Evolutionary conservation across 805 yeast species (phyloP).

Genomic region (Wickerhamiella sergipiensis): DNA sequence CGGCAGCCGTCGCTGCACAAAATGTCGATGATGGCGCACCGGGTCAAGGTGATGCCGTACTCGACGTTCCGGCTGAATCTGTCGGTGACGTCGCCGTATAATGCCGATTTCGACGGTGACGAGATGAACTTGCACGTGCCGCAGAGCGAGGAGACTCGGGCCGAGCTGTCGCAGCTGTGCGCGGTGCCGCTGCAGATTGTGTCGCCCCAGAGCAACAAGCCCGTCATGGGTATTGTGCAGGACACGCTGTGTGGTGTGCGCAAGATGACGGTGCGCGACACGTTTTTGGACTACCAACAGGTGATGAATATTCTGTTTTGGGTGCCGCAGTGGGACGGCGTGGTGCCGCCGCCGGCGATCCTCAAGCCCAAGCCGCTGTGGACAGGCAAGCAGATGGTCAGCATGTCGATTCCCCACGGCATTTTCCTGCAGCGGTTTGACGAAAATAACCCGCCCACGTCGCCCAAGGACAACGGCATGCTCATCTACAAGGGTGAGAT

Average conservation of each 20-base stretch:
- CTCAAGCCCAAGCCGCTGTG: conserved; percentile 90
- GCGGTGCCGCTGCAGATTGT: conserved; percentile 97
- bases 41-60: conserved; percentile 95
- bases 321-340: conserved; percentile 99
- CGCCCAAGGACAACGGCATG: conserved; percentile 94
- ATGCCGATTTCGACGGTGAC: conserved; percentile 99
- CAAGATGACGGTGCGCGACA: conserved; percentile 86
- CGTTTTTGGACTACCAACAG: conserved; percentile 78
- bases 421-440: conserved; percentile 89
- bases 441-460: conserved; percentile 66
- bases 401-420: conserved; percentile 90
- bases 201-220: conserved; percentile 96
- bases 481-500: conserved; percentile 89
- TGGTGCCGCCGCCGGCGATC: conserved; percentile 89
- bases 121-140: conserved; percentile 99
- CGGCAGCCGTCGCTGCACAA: conserved; percentile 97
- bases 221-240: conserved; percentile 99
- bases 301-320: conserved; percentile 94
- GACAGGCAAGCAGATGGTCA: conserved; percentile 92
- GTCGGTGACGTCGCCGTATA: conserved; percentile 98
- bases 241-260: conserved; percentile 96
- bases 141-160: conserved; percentile 95
- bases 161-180: conserved; percentile 87
- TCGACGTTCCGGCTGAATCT: conserved; percentile 92
- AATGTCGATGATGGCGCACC: conserved; percentile 85